A percentile compares a stretch with the other conserved stretches of the same genome.
phyloP scores from a whole-genome alignment of 2,329 filamentous ascomycete genomes.

The Fusarium coicis region DNA sequence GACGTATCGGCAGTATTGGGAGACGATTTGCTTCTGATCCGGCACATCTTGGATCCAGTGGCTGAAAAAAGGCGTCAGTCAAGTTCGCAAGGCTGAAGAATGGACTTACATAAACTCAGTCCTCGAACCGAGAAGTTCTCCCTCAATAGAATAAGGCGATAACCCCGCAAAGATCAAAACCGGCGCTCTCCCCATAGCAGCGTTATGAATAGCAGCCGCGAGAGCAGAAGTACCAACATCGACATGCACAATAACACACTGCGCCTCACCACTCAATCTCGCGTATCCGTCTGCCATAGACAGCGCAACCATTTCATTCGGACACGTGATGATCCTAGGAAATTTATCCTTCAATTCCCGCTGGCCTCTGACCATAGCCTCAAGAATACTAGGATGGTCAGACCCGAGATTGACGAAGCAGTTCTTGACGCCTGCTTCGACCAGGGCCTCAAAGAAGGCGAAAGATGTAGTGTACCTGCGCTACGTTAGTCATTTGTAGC shows the following conservation, averaged over 20 bases:
- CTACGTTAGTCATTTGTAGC: rapidly evolving
- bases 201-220: constrained; percentile 44
- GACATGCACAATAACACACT: constrained; percentile 45
- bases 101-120: constrained; percentile 22
- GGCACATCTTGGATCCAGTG: constrained; percentile 35
- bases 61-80: background rate
- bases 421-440: constrained; percentile 57
- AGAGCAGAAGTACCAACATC: constrained; percentile 44
- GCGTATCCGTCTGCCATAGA: constrained; percentile 39
- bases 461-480: constrained; percentile 19
- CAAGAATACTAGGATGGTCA: constrained; percentile 53
- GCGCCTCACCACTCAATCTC: constrained; percentile 44
- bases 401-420: constrained; percentile 65
- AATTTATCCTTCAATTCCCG: constrained; percentile 23
- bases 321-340: constrained; percentile 43
- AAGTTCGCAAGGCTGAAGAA: rapidly evolving
- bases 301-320: constrained; percentile 46
- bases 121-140: constrained; percentile 11
- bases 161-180: constrained; percentile 57
- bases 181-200: constrained; percentile 43
- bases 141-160: constrained; percentile 55
- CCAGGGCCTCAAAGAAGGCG: constrained; percentile 21
- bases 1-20: constrained; percentile 20
- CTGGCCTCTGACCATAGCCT: constrained; percentile 43
- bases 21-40: constrained; percentile 24